A percentile compares a stretch with the other conserved stretches of the same genome.
These are phyloP conservation scores for Colletotrichum salicis DNA, from an alignment of 2,329 filamentous ascomycete species.

Conservation along the genomic window DNA sequence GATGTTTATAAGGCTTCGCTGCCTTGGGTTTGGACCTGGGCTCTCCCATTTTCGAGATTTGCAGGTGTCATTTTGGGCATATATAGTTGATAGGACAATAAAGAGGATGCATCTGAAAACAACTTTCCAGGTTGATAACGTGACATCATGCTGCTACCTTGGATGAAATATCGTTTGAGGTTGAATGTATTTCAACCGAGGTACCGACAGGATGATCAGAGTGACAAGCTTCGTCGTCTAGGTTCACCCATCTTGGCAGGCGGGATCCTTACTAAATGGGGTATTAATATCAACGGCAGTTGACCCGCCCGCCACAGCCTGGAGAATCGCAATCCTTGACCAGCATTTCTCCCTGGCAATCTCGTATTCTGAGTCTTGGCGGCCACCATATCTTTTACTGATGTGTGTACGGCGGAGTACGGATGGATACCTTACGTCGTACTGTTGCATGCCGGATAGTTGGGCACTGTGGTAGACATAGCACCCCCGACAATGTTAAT, in stretches of 20 bases:
- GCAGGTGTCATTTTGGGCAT: not conserved
- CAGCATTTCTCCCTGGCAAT: not conserved
- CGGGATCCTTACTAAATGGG: not conserved
- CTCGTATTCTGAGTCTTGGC: not conserved
- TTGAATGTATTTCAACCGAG: not conserved
- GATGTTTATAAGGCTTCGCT: not conserved
- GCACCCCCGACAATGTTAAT: not conserved
- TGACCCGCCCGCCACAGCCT: not conserved
- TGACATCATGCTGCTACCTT: not conserved
- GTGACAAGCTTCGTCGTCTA: not conserved
- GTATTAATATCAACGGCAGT: not conserved
- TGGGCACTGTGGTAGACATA: not conserved
- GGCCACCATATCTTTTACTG: not conserved
- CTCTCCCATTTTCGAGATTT: not conserved
- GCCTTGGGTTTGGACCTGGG: not conserved
- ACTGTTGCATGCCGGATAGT: too few relatives aligned
- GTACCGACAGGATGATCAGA: not conserved
- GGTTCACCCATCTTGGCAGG: not conserved
- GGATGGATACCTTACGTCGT: too few relatives aligned
- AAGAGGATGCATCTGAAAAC: not conserved
- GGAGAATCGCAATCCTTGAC: not conserved
- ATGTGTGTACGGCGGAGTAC: too few relatives aligned
- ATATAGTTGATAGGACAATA: constrained; percentile 7
- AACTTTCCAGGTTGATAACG: too few relatives aligned
- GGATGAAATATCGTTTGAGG: not conserved